Base-by-base conservation (phyloP, 768 basidiomycete genomes). In the Cystofilobasidium macerans region DNA sequence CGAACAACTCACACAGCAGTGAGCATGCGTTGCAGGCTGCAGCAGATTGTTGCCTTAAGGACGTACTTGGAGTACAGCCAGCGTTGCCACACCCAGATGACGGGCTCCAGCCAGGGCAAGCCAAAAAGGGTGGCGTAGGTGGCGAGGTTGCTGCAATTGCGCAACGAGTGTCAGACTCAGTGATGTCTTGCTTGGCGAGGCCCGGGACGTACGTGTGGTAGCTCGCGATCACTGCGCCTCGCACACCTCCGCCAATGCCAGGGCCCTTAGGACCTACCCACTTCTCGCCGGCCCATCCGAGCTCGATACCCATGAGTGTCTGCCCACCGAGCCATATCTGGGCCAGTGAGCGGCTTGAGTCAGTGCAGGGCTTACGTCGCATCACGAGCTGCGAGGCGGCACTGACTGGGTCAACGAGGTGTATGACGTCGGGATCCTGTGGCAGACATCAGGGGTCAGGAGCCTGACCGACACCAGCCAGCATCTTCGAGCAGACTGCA, bases 311-410 rank as follows among this genome's bases (percentile, higher is more conserved):
- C 65, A 76, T 71, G n/a, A 79, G 73, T 14, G 75, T 75, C 62
- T 80, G 79, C 0, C 77, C 79, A 22, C 79, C 79, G 5, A 80
- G 76, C 79, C 79, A 80, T 47, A 80, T 79, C 3, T 80, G 79
- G 28, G 38, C n/a, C 6, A 57, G 48, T n/a, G 38, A 36, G 24
- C 33, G 20, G 54, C 7, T 14, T 40, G 26, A 22, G 54, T 20
- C 56, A 22, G 40, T 5, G 9, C 14, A n/a, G 53, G 36, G 35
- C 20, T 14, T 33, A 38, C 32, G n/a, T 45, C n/a, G 28, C 36
- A 43, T 24, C 45, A 51, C 22, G 24, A 33, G n/a, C n/a, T 33
- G 11, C n/a, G 26, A 56, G 38, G 7, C 12, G 22, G 24, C 1
- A 61, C 65, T 56, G 24, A 67, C 65, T 20, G 65, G 65, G 42